phyloP scores from a whole-genome alignment of 2,329 filamentous ascomycete genomes.

The Sporothrix inflata region DNA sequence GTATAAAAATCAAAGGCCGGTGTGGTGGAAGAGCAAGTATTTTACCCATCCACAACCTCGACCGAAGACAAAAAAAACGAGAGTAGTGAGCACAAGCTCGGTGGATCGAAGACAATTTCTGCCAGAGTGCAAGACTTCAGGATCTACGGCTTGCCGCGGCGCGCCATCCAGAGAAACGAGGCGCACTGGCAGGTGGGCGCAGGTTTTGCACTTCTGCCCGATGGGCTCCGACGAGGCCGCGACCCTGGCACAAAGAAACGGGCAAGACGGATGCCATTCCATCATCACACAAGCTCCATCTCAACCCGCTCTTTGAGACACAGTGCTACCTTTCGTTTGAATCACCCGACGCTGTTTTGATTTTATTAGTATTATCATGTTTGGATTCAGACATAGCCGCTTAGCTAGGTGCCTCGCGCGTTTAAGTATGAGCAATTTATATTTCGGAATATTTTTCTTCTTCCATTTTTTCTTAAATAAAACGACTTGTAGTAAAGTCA shows the following conservation, averaged over 20 bases:
- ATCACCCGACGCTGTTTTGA: not conserved
- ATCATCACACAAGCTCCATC: slow-evolving; percentile 4
- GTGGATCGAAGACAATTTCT: not conserved
- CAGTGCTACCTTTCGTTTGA: not conserved
- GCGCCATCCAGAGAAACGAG: not conserved
- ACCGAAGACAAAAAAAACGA: slow-evolving; percentile 19
- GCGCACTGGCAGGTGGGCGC: not conserved
- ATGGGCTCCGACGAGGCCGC: not conserved
- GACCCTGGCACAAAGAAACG: not conserved
- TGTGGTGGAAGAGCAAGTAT: not conserved
- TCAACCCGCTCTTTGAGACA: slow-evolving; percentile 8
- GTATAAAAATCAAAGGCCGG: not conserved
- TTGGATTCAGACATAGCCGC: not conserved
- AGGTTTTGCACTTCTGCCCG: slow-evolving; percentile 13
- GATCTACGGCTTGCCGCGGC: not conserved
- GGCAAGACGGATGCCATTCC: slow-evolving; percentile 24
- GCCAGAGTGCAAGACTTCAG: not conserved
- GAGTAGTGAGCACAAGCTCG: not conserved
- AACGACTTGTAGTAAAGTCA: not conserved
- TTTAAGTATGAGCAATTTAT: not conserved
- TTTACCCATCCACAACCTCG: slow-evolving; percentile 6
- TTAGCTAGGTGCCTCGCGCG: not conserved
- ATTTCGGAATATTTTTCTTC: not conserved
- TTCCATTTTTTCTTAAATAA: not conserved
- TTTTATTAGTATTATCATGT: not conserved